Percentiles rank a stretch among this genome's conserved stretches.
Conservation (phyloP, 768 basidiomycete genomes). For the Strobilomyces echinocephalus region DNA sequence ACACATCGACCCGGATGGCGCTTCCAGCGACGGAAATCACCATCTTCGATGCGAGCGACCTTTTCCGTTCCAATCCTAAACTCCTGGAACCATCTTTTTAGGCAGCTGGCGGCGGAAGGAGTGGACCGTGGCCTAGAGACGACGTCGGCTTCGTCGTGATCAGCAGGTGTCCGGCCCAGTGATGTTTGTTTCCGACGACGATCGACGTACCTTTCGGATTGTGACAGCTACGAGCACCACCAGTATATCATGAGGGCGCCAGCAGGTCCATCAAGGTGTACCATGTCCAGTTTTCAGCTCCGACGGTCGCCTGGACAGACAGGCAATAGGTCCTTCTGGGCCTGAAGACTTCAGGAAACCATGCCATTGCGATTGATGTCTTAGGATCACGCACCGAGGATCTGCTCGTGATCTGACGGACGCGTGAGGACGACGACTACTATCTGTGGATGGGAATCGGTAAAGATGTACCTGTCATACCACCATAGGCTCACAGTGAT, state of each 20-base stretch:
- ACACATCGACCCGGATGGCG: neutral
- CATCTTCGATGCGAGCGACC: conserved; percentile 4
- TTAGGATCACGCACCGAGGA: conserved; percentile 2
- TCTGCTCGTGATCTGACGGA: conserved; percentile 1
- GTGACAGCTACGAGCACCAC: conserved; percentile 5
- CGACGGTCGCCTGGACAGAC: neutral
- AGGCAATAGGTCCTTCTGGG: conserved; percentile 7
- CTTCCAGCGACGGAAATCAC: conserved; percentile 5
- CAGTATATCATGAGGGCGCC: neutral
- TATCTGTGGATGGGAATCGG: conserved; percentile 2
- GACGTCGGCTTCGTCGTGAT: conserved; percentile 5
- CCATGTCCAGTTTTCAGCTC: conserved; percentile 1
- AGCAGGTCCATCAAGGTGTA: neutral
- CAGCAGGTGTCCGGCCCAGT: conserved; percentile 4
- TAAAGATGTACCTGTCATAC: neutral
- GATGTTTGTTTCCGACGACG: neutral
- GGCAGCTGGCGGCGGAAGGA: neutral
- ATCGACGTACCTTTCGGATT: neutral
- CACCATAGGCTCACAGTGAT: conserved; percentile 3
- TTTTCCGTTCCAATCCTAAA: neutral
- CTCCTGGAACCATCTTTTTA: neutral
- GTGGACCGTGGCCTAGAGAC: neutral
- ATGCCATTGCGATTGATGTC: neutral
- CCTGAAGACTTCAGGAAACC: conserved; percentile 7
- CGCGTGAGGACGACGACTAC: conserved; percentile 5